Evolutionary conservation across 2,329 filamentous ascomycete genomes (phyloP).

Genomic region (Colletotrichum magnum): DNA sequence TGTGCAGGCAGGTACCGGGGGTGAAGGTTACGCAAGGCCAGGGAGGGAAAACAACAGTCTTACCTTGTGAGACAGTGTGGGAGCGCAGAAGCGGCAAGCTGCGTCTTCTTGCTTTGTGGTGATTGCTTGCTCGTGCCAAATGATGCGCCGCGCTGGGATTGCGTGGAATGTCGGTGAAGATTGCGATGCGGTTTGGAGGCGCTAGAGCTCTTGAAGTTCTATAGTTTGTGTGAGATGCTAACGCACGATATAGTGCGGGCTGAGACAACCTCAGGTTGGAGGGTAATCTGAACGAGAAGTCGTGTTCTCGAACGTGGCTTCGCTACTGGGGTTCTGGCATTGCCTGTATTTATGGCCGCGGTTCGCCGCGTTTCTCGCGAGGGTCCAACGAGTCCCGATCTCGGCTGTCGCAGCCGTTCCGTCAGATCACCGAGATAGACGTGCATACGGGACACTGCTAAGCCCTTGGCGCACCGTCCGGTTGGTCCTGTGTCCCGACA

Average conservation of each 20-base stretch:
- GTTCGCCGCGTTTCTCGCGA: not conserved
- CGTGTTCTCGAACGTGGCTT: no score
- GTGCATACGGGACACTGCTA: not conserved
- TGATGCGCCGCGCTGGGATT: not conserved
- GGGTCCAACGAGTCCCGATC: not conserved
- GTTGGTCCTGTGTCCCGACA: not conserved
- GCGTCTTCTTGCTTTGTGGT: conserved; percentile 2
- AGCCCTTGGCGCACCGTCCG: not conserved
- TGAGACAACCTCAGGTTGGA: not conserved
- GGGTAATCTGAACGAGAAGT: no score
- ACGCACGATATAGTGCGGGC: not conserved
- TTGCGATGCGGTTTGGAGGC: not conserved
- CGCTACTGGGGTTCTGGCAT: not conserved
- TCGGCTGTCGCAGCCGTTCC: not conserved
- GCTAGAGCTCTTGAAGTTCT: not conserved
- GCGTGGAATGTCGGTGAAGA: conserved; percentile 6
- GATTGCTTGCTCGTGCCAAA: not conserved
- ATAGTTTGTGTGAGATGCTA: not conserved
- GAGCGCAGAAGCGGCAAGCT: conserved; percentile 16
- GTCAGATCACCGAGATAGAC: not conserved
- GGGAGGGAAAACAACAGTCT: not conserved
- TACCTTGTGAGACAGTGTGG: not conserved
- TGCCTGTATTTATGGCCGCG: not conserved
- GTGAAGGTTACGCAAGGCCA: not conserved
- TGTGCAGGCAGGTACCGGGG: not conserved